Conservation (phyloP, 192 early-diverging fungal species). For the Physocladia obscura region DNA sequence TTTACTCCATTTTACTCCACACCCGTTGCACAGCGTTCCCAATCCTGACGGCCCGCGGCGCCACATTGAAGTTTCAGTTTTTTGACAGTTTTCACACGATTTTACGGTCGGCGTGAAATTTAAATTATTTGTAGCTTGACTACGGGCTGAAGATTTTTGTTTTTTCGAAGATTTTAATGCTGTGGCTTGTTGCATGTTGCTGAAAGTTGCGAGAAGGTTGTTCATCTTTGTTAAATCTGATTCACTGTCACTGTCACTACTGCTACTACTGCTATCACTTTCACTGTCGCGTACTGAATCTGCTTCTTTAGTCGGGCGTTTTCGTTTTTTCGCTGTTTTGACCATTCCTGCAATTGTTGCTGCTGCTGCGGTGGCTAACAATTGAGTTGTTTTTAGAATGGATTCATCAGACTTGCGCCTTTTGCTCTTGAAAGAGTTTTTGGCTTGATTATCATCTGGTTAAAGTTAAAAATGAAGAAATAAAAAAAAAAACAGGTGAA, state of each 20-base stretch:
- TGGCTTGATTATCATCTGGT: too few relatives aligned
- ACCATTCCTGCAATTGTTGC: conserved; percentile 1
- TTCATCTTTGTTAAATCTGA: not conserved
- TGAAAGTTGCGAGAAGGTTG: not conserved
- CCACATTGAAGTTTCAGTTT: conserved; percentile 44
- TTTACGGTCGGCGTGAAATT: not conserved
- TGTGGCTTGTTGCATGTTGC: not conserved
- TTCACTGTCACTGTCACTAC: conserved; percentile 2
- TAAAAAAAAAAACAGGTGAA: too few relatives aligned
- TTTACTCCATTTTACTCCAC: conserved; percentile 45
- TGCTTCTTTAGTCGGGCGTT: not conserved
- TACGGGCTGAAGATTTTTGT: too few relatives aligned
- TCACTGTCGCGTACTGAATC: not conserved
- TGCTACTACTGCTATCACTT: not conserved
- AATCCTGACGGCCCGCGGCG: conserved; percentile 43
- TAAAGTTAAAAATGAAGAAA: too few relatives aligned
- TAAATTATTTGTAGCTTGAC: too few relatives aligned
- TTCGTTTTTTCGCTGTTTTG: not conserved
- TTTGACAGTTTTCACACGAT: conserved; percentile 29
- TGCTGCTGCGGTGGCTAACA: not conserved
- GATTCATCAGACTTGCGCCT: not conserved
- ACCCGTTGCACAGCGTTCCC: conserved; percentile 45
- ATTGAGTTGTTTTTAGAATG: not conserved
- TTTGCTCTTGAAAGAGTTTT: not conserved
- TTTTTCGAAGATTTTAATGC: not conserved